Base-by-base conservation (phyloP, 2,329 filamentous ascomycete genomes). In the Stachybotrys chartarum region DNA sequence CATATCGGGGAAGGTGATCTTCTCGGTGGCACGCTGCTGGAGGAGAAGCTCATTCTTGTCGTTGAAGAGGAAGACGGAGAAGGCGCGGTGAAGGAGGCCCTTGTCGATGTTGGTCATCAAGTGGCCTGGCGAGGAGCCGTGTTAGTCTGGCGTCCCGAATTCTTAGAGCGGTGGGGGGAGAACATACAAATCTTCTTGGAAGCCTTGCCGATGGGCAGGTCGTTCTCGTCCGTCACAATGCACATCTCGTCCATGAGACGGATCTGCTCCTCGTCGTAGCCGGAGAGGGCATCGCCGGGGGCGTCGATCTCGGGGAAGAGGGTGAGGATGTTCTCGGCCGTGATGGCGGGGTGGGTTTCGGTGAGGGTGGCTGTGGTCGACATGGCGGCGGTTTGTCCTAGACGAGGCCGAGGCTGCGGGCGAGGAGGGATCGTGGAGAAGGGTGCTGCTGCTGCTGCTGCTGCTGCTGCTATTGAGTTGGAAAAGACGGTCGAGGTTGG, bases 1-100 rank as follows among this genome's bases (percentile, higher is more conserved):
- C 87, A 97, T 92, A 70, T 96, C 91, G 51, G 94, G 93, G 76
- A 99, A 99, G 7, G 94, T 99, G 69, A 99, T 99, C 80, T 99
- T 99, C 78, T 97, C 93, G 46, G 86, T 78, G 31, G 94, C 94
- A 63, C 94, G 89, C 78, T 97, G 94, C 76, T 99, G 94, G 53
- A 99, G 85, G 49, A 99, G 87, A 58, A 97, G 80, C 65, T 91
- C 88, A 73, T 97, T 95, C 70, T 94, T 82, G 59, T 90, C 87
- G 76, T 97, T 91, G 79, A 99, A 99, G 63, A 99, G 86, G 78
- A 99, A 99, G 63, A 95, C 90, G 57, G 93, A 97, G 75, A 99
- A 99, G 60, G 94, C 94, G 57, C 94, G 91, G 79, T 99, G 94
- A 56, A 99, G 84, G 58, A 99, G 86, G 42, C 94, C 94, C 72